These are phyloP conservation scores for Bremia lactucae DNA, from an alignment of 352 stramenopile genomes.

Conservation along the genomic window DNA sequence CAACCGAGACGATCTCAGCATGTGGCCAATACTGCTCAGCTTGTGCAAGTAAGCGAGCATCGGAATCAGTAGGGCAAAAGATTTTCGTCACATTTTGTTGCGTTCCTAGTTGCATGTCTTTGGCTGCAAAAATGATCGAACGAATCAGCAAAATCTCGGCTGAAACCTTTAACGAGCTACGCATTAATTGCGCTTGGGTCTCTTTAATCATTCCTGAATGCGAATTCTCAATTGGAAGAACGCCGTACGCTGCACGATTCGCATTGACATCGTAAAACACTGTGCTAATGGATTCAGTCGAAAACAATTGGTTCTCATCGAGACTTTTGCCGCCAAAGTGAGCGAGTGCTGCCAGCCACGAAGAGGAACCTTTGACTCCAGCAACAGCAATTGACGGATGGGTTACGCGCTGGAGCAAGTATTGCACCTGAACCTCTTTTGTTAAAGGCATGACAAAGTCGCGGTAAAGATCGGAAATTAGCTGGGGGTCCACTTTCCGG, in stretches of 20 bases:
- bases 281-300: constrained; percentile 49
- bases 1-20: constrained; percentile 47
- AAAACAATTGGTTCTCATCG: constrained; percentile 39
- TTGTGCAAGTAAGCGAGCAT: constrained; percentile 39
- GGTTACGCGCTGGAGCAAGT: constrained; percentile 75
- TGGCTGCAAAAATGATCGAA: constrained; percentile 58
- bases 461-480: constrained; percentile 94
- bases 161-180: constrained; percentile 63
- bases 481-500: constrained; percentile 91
- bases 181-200: constrained; percentile 64
- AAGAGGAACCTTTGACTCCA: constrained; percentile 62
- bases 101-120: constrained; percentile 34
- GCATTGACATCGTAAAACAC: constrained; percentile 74
- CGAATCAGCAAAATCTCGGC: constrained; percentile 64
- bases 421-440: constrained; percentile 96
- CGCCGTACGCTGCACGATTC: constrained; percentile 74
- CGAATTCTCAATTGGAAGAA: constrained; percentile 83
- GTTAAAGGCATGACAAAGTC: constrained; percentile 98
- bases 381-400: constrained; percentile 69
- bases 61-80: constrained; percentile 46
- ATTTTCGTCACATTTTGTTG: constrained; percentile 41
- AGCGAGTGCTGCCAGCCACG: constrained; percentile 54
- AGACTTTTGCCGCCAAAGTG: constrained; percentile 50
- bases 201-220: constrained; percentile 79
- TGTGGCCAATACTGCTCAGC: constrained; percentile 69